Conservation (phyloP, 805 yeast genomes). For the Barnettozyma californica region DNA sequence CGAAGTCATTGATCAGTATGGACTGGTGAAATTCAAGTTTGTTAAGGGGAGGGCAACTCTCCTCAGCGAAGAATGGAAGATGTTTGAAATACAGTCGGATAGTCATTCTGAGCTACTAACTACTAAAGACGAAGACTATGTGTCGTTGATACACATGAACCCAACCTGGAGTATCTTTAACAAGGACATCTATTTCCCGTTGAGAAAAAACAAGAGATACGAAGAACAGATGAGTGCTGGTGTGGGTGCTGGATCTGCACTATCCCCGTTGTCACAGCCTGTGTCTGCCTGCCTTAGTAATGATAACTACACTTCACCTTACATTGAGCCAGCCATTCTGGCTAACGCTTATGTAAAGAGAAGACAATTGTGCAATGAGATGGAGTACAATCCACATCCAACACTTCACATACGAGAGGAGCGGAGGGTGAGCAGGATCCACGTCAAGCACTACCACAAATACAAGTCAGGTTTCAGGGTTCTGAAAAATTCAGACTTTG, state of each 20-base stretch:
- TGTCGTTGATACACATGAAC: conserved; percentile 4
- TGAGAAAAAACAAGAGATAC: conserved; percentile 1
- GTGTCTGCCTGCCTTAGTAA: not conserved
- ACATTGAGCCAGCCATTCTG: conserved; percentile 14
- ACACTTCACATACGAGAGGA: conserved; percentile 1
- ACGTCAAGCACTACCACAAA: conserved; percentile 4
- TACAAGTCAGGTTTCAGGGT: conserved; percentile 3
- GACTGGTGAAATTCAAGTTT: conserved; percentile 1
- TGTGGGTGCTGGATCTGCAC: not conserved
- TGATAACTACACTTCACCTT: conserved; percentile 9
- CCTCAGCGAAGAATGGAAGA: conserved; percentile 3
- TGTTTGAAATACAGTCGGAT: conserved; percentile 1
- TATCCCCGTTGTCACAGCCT: not conserved
- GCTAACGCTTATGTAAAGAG: conserved; percentile 5
- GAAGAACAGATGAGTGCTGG: not conserved
- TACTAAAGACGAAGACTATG: not conserved
- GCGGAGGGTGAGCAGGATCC: conserved; percentile 3
- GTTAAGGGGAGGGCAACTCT: not conserved
- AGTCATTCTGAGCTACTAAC: not conserved
- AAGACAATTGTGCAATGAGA: not conserved
- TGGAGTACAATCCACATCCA: conserved; percentile 8
- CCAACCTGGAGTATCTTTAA: conserved; percentile 10
- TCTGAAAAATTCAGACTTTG: conserved; percentile 8
- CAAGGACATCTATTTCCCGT: conserved; percentile 7
- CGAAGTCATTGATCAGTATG: conserved; percentile 2